A percentile compares a stretch with the other conserved stretches of the same genome.
Conservation (phyloP, 805 yeast species). For the Saturnispora ahearnii region DNA sequence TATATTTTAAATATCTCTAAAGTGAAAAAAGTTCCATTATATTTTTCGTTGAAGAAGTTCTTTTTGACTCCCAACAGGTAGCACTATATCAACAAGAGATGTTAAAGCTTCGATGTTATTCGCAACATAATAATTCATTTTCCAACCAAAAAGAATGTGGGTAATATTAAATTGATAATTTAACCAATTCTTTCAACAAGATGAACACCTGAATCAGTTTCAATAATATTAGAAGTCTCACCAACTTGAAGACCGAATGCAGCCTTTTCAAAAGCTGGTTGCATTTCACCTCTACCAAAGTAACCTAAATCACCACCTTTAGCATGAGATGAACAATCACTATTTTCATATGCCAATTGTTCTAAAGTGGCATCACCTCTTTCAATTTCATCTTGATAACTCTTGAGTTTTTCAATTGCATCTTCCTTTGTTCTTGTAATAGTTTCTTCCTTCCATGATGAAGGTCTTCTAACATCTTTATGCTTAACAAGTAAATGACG, state of each 20-base stretch:
- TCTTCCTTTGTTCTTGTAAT: constrained; percentile 79
- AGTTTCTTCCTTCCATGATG: constrained; percentile 73
- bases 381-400: constrained; percentile 47
- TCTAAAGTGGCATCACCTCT: constrained; percentile 58
- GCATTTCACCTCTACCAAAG: constrained; percentile 90
- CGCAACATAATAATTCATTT: neutral
- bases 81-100: no score
- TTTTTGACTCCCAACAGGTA: no score
- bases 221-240: constrained; percentile 74
- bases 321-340: constrained; percentile 81
- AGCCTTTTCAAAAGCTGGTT: constrained; percentile 85
- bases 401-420: constrained; percentile 56
- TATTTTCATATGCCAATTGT: constrained; percentile 70
- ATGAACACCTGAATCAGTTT: constrained; percentile 87
- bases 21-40: no score
- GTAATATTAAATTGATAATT: constrained; percentile 5
- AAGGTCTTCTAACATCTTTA: constrained; percentile 75
- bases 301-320: constrained; percentile 89
- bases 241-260: constrained; percentile 77
- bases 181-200: constrained; percentile 76
- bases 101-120: neutral
- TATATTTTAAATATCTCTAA: no score
- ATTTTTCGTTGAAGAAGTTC: no score
- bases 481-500: constrained; percentile 82
- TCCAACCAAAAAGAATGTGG: no score